A percentile compares a stretch with the other conserved stretches of the same genome.
These are phyloP conservation scores for Mortierella polycephala DNA, from an alignment of 371 early-diverging fungal genomes.

Conservation along the genomic window DNA sequence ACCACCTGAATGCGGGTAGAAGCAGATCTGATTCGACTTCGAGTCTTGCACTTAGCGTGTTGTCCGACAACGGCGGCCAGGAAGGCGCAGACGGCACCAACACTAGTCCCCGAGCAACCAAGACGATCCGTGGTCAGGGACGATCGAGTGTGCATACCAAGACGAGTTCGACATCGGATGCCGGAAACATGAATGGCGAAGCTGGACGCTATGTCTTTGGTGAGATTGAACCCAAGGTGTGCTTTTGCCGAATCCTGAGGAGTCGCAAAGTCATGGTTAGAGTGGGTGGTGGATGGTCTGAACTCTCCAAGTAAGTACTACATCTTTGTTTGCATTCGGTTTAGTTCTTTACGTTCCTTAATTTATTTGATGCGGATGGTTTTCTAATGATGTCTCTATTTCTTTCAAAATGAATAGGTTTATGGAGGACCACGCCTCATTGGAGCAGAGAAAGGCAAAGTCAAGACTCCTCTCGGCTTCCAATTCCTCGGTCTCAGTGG, in stretches of 20 bases:
- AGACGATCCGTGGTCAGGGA: slow-evolving; percentile 63
- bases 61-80: slow-evolving; percentile 32
- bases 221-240: slow-evolving; percentile 74
- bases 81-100: slow-evolving; percentile 45
- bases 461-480: slow-evolving; percentile 37
- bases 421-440: slow-evolving; percentile 51
- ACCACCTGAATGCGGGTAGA: slow-evolving; percentile 11
- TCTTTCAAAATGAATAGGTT: slow-evolving; percentile 20
- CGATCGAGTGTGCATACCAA: slow-evolving; percentile 15
- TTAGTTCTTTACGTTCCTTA: not conserved
- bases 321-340: not conserved
- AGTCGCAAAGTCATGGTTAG: slow-evolving; percentile 82
- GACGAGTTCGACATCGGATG: slow-evolving; percentile 26
- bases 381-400: not conserved
- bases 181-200: slow-evolving; percentile 57
- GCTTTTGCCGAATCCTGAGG: slow-evolving; percentile 75
- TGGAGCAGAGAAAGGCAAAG: slow-evolving; percentile 43
- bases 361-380: not conserved
- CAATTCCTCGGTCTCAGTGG: slow-evolving; percentile 38
- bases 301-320: slow-evolving; percentile 66
- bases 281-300: slow-evolving; percentile 83
- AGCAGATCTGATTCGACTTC: slow-evolving; percentile 33
- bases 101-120: slow-evolving; percentile 57
- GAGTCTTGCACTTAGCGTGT: slow-evolving; percentile 20
- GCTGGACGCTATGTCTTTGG: slow-evolving; percentile 80